Base-by-base conservation (phyloP, 1,139 yeast species). In the Pichia terricola region DNA sequence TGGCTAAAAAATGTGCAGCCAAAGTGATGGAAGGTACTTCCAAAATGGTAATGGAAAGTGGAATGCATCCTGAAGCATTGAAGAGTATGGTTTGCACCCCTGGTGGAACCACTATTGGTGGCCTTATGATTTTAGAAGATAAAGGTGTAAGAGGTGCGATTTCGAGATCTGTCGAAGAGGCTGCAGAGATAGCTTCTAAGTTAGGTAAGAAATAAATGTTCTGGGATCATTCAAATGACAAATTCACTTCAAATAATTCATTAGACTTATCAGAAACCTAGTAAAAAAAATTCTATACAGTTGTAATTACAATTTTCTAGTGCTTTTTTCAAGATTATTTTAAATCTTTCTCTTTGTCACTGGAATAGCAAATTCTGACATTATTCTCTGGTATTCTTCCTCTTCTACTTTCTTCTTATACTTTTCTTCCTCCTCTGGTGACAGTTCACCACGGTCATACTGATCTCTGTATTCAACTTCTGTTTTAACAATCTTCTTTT, bases 21-120 rank as follows among this genome's bases (percentile, higher is more conserved):
- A 94, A 88, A 64, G 96, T 89, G 30, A 73, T 91, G 78, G 91
- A 85, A 60, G 98, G 99, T 26, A 86, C 97, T n/a, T 94, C 94
- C 28, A 80, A 79, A 64, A 86, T 91, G 96, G 94, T 82, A 1
- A 65, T 75, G 49, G 83, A 78, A 59, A 76, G 87, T n/a, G 89
- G 88, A 3, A 78, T 75, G 38, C 96, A 89, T 59, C 98, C 98
- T n/a, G 94, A 94, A 9, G 87, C 77, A 25, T 72, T 91, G 62
- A 84, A 86, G 60, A 81, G 85, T 61, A 83, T 82, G 58, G 94
- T 91, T 5, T 88, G 96, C 61, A 91, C 99, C 0, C 99, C 99
- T 22, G 98, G 94, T 33, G 99, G 99, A 35, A 89, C 96, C 44
- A 91, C 99, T 7, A 91, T 94, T 61, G 95, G 96, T 4, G 99